These are phyloP conservation scores for Chytriomyces sp. DNA, from an alignment of 192 early-diverging fungal species.

Conservation along the genomic window DNA sequence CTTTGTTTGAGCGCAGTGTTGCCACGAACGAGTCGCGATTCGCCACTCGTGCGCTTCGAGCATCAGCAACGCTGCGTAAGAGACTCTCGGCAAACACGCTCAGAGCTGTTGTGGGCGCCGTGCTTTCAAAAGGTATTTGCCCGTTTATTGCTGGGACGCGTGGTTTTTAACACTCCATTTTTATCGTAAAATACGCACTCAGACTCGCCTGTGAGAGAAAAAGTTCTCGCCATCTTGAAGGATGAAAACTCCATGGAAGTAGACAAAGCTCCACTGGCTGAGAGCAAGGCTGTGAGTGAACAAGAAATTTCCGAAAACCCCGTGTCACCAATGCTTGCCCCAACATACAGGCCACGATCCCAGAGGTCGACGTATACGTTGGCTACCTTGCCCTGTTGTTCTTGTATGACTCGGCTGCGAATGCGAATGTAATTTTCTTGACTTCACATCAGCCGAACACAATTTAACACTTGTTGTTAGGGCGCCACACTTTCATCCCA, in stretches of 20 bases:
- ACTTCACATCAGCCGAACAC: not conserved
- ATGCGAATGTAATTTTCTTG: slow-evolving; percentile 8
- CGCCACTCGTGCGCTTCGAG: slow-evolving; percentile 85
- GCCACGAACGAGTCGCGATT: slow-evolving; percentile 85
- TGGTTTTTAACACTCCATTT: slow-evolving; percentile 24
- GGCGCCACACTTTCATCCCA: slow-evolving; percentile 70
- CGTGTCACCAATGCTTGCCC: too few species aligned
- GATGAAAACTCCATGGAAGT: too few species aligned
- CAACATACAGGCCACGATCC: slow-evolving; percentile 35
- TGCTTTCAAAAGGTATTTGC: slow-evolving; percentile 42
- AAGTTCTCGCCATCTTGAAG: too few species aligned
- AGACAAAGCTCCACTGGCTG: too few species aligned
- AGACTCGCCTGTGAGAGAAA: not conserved
- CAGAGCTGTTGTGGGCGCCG: slow-evolving; percentile 47
- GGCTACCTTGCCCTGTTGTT: slow-evolving; percentile 79
- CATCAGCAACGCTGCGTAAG: slow-evolving; percentile 79
- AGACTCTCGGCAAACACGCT: slow-evolving; percentile 72
- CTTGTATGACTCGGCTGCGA: slow-evolving; percentile 67
- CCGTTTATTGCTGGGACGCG: not conserved
- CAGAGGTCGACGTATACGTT: slow-evolving; percentile 88
- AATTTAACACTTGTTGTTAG: slow-evolving; percentile 38
- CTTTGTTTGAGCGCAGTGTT: slow-evolving; percentile 82
- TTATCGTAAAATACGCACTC: slow-evolving; percentile 10
- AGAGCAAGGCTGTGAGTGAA: too few species aligned
- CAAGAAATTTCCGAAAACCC: too few species aligned